Conservation (phyloP, 164 flowering plant genomes). For the Aristolochia contorta region DNA sequence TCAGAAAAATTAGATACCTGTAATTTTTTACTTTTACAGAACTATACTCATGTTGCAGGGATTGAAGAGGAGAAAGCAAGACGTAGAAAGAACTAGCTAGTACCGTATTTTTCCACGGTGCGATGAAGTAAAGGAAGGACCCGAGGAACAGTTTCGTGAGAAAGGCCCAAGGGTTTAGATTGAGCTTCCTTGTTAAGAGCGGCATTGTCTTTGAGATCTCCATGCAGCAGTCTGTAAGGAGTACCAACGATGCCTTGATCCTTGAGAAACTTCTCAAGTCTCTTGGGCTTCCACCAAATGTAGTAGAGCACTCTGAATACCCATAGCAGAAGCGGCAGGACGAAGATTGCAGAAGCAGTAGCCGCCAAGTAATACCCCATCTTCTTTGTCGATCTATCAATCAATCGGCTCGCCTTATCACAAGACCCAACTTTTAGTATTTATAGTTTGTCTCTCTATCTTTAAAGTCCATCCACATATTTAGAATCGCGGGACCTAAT, state of each 20-base stretch:
- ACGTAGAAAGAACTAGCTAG: not conserved
- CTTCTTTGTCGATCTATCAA: too few relatives aligned
- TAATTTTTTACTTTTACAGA: too few relatives aligned
- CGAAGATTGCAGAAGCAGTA: conserved; percentile 20
- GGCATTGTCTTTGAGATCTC: not conserved
- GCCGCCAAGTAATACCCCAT: too few relatives aligned
- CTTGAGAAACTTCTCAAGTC: conserved; percentile 9
- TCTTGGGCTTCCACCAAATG: conserved; percentile 11
- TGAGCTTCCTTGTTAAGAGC: not conserved
- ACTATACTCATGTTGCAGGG: not conserved
- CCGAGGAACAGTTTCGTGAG: not conserved
- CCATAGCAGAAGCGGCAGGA: not conserved
- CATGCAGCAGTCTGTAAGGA: conserved; percentile 6
- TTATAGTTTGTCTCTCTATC: too few relatives aligned
- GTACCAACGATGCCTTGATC: conserved; percentile 13
- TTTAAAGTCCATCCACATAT: too few relatives aligned
- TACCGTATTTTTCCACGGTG: not conserved
- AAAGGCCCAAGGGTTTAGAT: not conserved
- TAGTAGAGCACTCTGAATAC: conserved; percentile 3
- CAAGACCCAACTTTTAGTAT: too few relatives aligned
- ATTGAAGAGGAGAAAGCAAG: not conserved
- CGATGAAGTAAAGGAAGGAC: not conserved
- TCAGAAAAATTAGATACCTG: too few relatives aligned
- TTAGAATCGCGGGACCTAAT: too few relatives aligned
- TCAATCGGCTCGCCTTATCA: too few relatives aligned